Evolutionary conservation across 768 basidiomycete species (phyloP), one percentile per base, ranked within the genome.

Genomic region (Russula olivacea): DNA sequence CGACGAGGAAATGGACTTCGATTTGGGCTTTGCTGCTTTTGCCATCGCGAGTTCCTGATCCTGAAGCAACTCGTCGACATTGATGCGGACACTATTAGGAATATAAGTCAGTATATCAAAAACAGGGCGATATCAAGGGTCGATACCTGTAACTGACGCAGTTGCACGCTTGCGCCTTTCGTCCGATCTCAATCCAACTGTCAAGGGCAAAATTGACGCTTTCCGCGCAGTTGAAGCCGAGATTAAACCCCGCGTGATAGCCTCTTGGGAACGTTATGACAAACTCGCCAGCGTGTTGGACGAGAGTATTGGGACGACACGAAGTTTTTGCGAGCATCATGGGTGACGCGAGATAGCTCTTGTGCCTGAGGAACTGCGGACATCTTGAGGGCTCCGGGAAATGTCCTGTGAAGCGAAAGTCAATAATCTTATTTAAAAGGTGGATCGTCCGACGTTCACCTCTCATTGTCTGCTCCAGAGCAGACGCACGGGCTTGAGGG

Each of bases 171-270:
- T 85, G 85, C 8, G 96, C 95, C 59, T 80, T 83, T 61, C 91
- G 79, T 1, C 94, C 96, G 21, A 95, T 74, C 47, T 94, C 92
- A 6, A 98, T 74, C 95, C 95, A 98, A 66, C 89, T 91, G 48
- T 97, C 91, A 30, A 97, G 77, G 0, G 96, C 96, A 71, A 98
- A 98, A 72, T 98, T 98, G 70, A 97, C 92, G 66, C 91, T 93
- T 75, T 98, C 96, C 1, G 96, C 96, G 69, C 94, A 97, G 70
- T 98, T 98, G 71, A 97, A 85, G 8, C 92, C 96, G 48, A 97
- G 77, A 71, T 98, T 98, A 79, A 98, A 96, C 21, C 96, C 96
- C 4, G 94, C 92, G 72, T 98, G 96, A 72, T 98, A 98, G 1
- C 96, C 96, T 54, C 90, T 78, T 1, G 96, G 96, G 71, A 84